phyloP scores from a whole-genome alignment of 305 asterid species.

The Fraxinus dipetala region DNA sequence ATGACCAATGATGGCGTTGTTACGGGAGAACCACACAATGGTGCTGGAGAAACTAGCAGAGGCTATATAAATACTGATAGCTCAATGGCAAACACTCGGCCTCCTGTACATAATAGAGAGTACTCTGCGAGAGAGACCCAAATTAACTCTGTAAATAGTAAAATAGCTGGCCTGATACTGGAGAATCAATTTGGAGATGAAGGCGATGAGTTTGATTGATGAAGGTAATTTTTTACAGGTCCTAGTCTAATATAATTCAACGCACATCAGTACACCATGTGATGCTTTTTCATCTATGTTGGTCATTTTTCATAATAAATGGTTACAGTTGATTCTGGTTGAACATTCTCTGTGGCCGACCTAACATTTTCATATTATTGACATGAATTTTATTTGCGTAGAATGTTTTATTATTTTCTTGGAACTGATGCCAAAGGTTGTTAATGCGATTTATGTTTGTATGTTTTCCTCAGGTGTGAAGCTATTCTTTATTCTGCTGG shows the following conservation, averaged over 20 bases:
- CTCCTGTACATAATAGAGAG: constrained; percentile 8
- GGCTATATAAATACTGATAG: not conserved
- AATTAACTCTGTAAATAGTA: constrained; percentile 5
- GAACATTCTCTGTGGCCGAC: not conserved
- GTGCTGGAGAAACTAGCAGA: not conserved
- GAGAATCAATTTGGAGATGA: constrained; percentile 4
- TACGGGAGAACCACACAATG: not conserved
- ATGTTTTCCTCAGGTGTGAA: not conserved
- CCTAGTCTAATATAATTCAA: not conserved
- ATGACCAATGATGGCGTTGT: constrained; percentile 10
- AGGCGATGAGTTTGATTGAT: not conserved
- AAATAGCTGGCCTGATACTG: not conserved
- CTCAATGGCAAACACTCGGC: not conserved
- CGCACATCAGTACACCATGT: not conserved
- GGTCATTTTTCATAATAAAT: not conserved
- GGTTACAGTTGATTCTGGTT: not conserved
- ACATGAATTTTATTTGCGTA: not conserved
- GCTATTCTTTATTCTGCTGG: not conserved
- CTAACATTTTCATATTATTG: not conserved
- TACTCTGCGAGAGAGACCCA: not conserved
- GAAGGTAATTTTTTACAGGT: not conserved
- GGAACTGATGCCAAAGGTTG: not conserved
- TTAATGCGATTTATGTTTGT: not conserved
- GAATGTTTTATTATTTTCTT: not conserved
- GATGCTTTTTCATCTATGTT: not conserved